phyloP scores from a whole-genome alignment of 352 stramenopile species.

The Phytophthora tentaculata region DNA sequence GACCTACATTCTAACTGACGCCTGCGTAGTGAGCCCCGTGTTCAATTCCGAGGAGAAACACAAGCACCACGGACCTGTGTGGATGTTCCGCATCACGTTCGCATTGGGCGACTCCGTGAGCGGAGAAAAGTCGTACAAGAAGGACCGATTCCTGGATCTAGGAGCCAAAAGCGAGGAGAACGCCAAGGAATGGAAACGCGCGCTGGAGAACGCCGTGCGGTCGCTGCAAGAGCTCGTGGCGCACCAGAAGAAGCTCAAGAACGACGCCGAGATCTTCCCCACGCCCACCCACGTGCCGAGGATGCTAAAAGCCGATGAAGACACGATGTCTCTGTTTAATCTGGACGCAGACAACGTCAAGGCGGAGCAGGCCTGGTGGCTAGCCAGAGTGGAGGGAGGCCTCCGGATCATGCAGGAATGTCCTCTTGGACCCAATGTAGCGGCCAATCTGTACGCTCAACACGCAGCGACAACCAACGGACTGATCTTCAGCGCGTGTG shows the following conservation, averaged over 20 bases:
- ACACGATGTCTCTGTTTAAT: constrained; percentile 88
- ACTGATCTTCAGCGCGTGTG: constrained; percentile 64
- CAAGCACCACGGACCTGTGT: constrained; percentile 85
- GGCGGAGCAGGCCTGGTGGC: constrained; percentile 87
- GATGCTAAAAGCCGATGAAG: constrained; percentile 81
- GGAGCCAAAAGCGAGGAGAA: constrained; percentile 87
- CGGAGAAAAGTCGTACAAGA: constrained; percentile 89
- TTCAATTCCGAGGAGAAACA: constrained; percentile 92
- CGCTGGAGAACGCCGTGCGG: constrained; percentile 80
- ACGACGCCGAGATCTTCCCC: constrained; percentile 77
- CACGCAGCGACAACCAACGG: constrained; percentile 80
- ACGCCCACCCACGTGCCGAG: constrained; percentile 67
- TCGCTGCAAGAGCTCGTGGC: constrained; percentile 75
- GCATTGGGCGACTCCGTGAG: constrained; percentile 59
- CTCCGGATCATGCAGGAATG: constrained; percentile 89
- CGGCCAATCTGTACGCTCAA: constrained; percentile 82
- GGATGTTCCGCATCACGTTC: constrained; percentile 92
- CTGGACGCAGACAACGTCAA: constrained; percentile 86
- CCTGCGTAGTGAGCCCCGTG: constrained; percentile 75
- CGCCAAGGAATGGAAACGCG: constrained; percentile 82
- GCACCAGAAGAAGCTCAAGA: constrained; percentile 80
- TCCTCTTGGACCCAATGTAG: constrained; percentile 78
- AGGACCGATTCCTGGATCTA: constrained; percentile 87
- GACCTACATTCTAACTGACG: constrained; percentile 87
- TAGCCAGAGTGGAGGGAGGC: constrained; percentile 81